Evolutionary conservation across 2,329 filamentous ascomycete genomes (phyloP), one percentile per base, ranked within the genome.

Genomic region (Cladophialophora chaetospira): DNA sequence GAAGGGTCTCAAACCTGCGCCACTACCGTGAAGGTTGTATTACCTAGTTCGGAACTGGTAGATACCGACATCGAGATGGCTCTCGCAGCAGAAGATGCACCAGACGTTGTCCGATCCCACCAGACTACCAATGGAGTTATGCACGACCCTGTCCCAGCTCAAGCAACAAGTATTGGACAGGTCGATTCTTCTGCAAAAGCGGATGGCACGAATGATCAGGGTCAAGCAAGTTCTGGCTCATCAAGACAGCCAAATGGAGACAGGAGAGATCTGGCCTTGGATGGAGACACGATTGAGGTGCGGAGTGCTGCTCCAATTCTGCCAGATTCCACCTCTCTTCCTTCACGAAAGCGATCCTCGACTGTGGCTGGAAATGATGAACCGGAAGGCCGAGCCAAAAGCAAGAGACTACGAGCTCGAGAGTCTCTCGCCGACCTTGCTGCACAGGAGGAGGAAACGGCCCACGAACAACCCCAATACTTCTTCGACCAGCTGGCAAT

Each of bases 331-430:
- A 19, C 17, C n/a, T 6, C 10, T 23, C 15, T 36, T 19, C 36
- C 49, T n/a, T 45, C 57, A 23, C 77, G 84, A 17, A 87, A 87
- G 68, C 75, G 84, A 55, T 86, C 83, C 2, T 82, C 81, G 11
- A 81, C 84, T 49, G 82, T 80, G 17, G 80, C 82, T 46, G 82
- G 80, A 8, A 74, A 85, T 25, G 77, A 83, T 2, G 84, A 86
- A 49, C 76, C 75, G 10, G 80, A 80, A 47, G 77, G 79, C 17
- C 77, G 84, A 45, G 72, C 75, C 10, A 83, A 83, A 65, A 86
- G 83, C 67, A 83, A 84, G 65, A 78, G 84, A 31, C 79, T 84
- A 15, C 79, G 83, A 50, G 82, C 82, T 26, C 77, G 84, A 59
- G 83, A 85, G 61, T 81, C 81, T 6, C 74, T 79, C 47, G 75